A percentile compares a stretch with the other conserved stretches of the same genome.
Conservation (phyloP, 768 basidiomycete species). For the Boletus reticulatus region DNA sequence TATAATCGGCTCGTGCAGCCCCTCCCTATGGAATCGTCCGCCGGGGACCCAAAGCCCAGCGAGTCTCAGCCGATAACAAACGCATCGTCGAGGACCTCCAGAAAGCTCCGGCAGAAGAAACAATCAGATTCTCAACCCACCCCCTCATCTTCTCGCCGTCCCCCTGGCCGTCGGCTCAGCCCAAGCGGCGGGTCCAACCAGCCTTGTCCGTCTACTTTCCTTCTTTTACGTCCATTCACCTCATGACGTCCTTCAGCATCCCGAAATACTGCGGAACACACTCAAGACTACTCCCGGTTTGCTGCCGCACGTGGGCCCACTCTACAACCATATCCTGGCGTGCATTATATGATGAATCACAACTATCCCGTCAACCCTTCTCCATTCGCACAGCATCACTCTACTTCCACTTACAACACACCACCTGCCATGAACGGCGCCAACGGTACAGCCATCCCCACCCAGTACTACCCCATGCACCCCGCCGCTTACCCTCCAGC, state of each 20-base stretch:
- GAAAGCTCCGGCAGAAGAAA: slow-evolving; percentile 56
- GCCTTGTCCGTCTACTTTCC: slow-evolving; percentile 18
- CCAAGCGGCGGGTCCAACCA: slow-evolving; percentile 15
- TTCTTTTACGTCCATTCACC: background rate
- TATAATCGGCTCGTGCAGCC: slow-evolving; percentile 23
- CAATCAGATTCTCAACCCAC: slow-evolving; percentile 32
- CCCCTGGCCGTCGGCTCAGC: slow-evolving; percentile 29
- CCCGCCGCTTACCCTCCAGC: slow-evolving; percentile 47
- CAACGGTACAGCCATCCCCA: slow-evolving; percentile 38
- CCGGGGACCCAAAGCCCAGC: slow-evolving; percentile 43
- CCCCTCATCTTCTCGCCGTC: slow-evolving; percentile 25
- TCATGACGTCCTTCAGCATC: slow-evolving; percentile 16
- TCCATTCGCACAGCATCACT: slow-evolving; percentile 42
- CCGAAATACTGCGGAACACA: slow-evolving; percentile 17
- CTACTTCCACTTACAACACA: slow-evolving; percentile 35
- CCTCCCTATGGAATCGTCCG: slow-evolving; percentile 48
- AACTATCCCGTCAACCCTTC: slow-evolving; percentile 62
- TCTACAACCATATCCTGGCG: slow-evolving; percentile 55
- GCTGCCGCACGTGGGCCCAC: slow-evolving; percentile 39
- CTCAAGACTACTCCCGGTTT: slow-evolving; percentile 29
- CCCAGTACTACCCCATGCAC: slow-evolving; percentile 58
- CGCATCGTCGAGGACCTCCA: slow-evolving; percentile 37
- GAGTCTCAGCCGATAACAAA: slow-evolving; percentile 41
- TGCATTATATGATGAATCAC: slow-evolving; percentile 67
- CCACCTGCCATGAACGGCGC: slow-evolving; percentile 37